Evolutionary conservation across 805 yeast species (phyloP), one percentile per base, ranked within the genome.

Genomic region (Ogataea glucozyma): DNA sequence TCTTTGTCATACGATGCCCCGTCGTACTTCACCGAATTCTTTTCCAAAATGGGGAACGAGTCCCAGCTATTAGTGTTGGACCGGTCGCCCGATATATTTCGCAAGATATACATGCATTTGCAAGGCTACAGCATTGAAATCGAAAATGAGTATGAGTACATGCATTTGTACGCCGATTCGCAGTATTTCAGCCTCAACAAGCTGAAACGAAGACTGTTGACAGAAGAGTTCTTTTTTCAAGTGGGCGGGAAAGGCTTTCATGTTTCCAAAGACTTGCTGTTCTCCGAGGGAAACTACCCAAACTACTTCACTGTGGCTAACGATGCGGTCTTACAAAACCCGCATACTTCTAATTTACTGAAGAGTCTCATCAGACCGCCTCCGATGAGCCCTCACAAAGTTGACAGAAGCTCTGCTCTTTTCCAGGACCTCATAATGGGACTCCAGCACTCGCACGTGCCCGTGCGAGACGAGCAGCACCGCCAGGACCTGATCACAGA

Each of bases 1-100:
- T 87, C 96, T 2, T 64, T 89, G 27, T 83, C 88, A 19, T 85
- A 85, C 2, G 97, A 89, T 64, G 83, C 83, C 0, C 97, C 97
- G 0, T 86, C 95, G 4, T 88, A 85, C 60, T 90, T 89, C 68
- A 88, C 97, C 2, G 70, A 74, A 20, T 87, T 70, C 65, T 89
- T 89, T 60, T 52, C 55, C 4, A 56, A 66, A 16, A 68, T 56
- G 18, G 54, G 53, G 3, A 73, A 73, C 44, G 54, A 62, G 13
- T 58, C 57, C 7, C 69, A 67, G 29, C 64, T 73, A 0, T 60
- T 87, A 8, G 79, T 78, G 53, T 78, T 89, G 41, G 97, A 89
- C 61, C 68, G 97, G 26, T 81, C 83, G 8, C 84, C 95, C 0
- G 67, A 62, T 1, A 76, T 86, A 0, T 89, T 89, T 60, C 76